Evolutionary conservation across 164 flowering plant genomes (phyloP).

Genomic region (Umbellularia californica): DNA sequence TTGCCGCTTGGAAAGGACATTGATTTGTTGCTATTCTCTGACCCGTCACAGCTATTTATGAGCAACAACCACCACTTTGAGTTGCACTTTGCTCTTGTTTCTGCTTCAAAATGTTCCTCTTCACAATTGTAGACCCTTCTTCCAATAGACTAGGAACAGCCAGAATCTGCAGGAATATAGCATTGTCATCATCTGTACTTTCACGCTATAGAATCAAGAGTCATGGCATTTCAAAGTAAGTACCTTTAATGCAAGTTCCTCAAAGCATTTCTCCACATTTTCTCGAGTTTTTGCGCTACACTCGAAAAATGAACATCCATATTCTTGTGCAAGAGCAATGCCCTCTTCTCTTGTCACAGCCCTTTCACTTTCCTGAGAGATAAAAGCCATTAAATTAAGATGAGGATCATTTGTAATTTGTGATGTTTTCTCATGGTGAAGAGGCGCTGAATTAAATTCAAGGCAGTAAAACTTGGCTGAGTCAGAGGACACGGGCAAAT

Average conservation of each 20-base stretch:
- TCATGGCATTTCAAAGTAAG: background rate
- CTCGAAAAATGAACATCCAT: slow-evolving; percentile 64
- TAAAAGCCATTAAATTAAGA: too few relatives aligned
- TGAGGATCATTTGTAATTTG: too few relatives aligned
- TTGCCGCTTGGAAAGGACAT: background rate
- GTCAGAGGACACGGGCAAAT: too few relatives aligned
- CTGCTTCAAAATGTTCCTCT: slow-evolving; percentile 50
- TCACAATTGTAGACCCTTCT: slow-evolving; percentile 64
- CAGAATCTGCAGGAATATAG: slow-evolving; percentile 48
- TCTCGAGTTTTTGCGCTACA: slow-evolving; percentile 84
- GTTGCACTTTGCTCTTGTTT: slow-evolving; percentile 29
- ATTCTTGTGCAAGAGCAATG: slow-evolving; percentile 61
- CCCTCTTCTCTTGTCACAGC: slow-evolving; percentile 83
- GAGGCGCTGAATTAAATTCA: too few relatives aligned
- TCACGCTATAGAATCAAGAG: too few relatives aligned
- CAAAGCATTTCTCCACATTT: slow-evolving; percentile 70
- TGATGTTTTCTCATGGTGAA: too few relatives aligned
- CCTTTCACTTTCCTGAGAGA: slow-evolving; percentile 61
- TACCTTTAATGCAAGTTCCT: slow-evolving; percentile 73
- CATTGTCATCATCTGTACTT: background rate
- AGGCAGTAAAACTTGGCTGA: too few relatives aligned
- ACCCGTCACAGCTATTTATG: slow-evolving; percentile 13
- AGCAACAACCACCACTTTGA: slow-evolving; percentile 47
- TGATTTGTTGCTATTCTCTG: background rate
- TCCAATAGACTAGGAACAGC: slow-evolving; percentile 68